Percentiles rank a stretch among this genome's conserved stretches.
Conservation (phyloP, 805 yeast genomes). For the Pichia exigua region DNA sequence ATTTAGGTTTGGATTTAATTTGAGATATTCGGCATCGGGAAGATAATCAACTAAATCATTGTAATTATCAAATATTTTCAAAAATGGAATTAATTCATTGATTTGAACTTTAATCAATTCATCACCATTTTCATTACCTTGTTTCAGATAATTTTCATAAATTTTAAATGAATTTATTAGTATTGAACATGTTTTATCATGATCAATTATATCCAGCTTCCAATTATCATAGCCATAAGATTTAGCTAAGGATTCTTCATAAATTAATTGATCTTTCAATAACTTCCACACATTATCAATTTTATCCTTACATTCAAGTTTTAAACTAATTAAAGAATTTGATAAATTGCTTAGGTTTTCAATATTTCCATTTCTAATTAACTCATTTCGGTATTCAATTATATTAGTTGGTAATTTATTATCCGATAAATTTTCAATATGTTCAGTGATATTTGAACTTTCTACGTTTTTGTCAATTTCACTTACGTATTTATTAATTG, state of each 20-base stretch:
- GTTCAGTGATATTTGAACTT: conserved; percentile 49
- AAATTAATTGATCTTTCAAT: conserved; percentile 43
- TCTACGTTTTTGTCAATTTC: conserved; percentile 37
- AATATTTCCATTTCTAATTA: conserved; percentile 47
- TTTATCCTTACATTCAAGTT: conserved; percentile 33
- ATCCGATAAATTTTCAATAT: conserved; percentile 43
- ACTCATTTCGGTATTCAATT: conserved; percentile 45
- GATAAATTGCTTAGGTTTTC: conserved; percentile 34
- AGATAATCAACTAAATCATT: conserved; percentile 28
- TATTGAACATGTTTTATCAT: conserved; percentile 30
- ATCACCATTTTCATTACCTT: conserved; percentile 56
- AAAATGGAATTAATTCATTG: conserved; percentile 36
- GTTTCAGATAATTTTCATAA: conserved; percentile 41
- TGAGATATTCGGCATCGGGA: conserved; percentile 34
- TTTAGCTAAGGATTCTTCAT: conserved; percentile 45
- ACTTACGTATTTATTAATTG: conserved; percentile 40
- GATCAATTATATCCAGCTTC: conserved; percentile 41
- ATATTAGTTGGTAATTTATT: conserved; percentile 45
- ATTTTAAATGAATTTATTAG: conserved; percentile 34
- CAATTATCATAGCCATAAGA: conserved; percentile 48
- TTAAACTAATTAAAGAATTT: conserved; percentile 37
- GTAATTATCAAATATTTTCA: conserved; percentile 32
- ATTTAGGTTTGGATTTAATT: conserved; percentile 28
- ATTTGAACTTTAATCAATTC: conserved; percentile 39
- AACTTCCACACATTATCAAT: conserved; percentile 40